Evolutionary conservation across 2,329 filamentous ascomycete species (phyloP), one percentile per base, ranked within the genome.

Genomic region (Colletotrichum sojae): DNA sequence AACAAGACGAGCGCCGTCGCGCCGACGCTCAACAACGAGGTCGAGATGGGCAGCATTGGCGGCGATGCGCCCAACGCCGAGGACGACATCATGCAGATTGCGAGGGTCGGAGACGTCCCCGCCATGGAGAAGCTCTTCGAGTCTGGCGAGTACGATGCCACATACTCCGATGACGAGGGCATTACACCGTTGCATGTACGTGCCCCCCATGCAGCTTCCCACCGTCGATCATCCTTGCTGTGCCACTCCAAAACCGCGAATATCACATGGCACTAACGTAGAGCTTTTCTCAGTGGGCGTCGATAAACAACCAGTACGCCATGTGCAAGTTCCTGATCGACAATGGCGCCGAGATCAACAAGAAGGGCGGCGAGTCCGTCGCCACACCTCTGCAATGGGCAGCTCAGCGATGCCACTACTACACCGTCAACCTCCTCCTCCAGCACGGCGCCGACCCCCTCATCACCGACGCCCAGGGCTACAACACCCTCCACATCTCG

Each of bases 261-360:
- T 10, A 61, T 58, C 27, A 72, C 64, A 57, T 45, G 51, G 27
- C 51, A 54, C 73, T 75, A 63, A 74, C 70, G 20, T 9, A 52
- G 20, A 25, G 22, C 22, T 25, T 13, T 15, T 59, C 73, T 61
- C 78, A 99, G 94, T 99, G 96, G 96, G 96, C 96, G 54, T 94
- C 97, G 45, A 98, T 99, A 80, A 99, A 99, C 84, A 98, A 98
- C 78, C 96, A 98, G 79, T 97, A 95, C 83, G 93, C 94, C 73
- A 94, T 98, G 85, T 98, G 95, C 88, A 95, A 96, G 80, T 98
- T 97, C 81, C 90, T 99, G 52, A 89, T 99, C 78, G 93, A 89
- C 57, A 82, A 85, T 71, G 94, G 94, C 76, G 96, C 95, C 77
- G 92, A 97, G 78, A 92, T 98, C 76, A 98, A 99, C 82, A 92